Evolutionary conservation across 768 basidiomycete species (phyloP).

Genomic region (Lactifluus pinguis): DNA sequence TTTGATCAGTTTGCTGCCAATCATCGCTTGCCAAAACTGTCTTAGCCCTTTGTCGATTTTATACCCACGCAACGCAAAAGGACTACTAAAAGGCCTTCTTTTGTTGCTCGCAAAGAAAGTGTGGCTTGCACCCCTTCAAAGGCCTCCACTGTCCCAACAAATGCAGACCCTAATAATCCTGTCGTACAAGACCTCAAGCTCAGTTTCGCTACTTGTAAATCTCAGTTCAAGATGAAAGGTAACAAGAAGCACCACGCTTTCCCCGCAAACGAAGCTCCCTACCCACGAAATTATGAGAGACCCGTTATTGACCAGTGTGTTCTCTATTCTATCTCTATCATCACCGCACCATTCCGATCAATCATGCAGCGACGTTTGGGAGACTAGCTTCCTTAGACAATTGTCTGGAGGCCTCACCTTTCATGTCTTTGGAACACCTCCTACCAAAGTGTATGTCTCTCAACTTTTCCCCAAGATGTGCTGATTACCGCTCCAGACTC

Average conservation of each 20-base stretch:
- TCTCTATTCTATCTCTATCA: neutral
- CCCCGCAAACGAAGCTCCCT: conserved; percentile 45
- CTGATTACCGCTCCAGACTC: conserved; percentile 32
- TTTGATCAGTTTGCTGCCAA: neutral
- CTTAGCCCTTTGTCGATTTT: conserved; percentile 16
- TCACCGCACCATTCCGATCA: conserved; percentile 3
- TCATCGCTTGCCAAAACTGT: neutral
- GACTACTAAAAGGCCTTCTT: conserved; percentile 5
- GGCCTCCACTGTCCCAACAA: neutral
- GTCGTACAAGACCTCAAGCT: conserved; percentile 50
- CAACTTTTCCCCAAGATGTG: neutral
- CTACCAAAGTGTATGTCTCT: conserved; percentile 48
- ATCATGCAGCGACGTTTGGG: conserved; percentile 54
- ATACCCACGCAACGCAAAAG: conserved; percentile 10
- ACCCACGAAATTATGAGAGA: conserved; percentile 57
- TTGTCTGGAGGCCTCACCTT: conserved; percentile 52
- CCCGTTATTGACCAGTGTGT: conserved; percentile 61
- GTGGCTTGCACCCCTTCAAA: neutral
- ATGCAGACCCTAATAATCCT: conserved; percentile 21
- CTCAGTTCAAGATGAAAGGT: conserved; percentile 45
- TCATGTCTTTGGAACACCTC: conserved; percentile 53
- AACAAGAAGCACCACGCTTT: conserved; percentile 51
- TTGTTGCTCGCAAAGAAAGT: conserved; percentile 8
- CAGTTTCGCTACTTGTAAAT: conserved; percentile 42
- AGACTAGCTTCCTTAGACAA: conserved; percentile 45